These are phyloP conservation scores for Populus ilicifolia DNA, from an alignment of 345 rosid genomes.

Conservation along the genomic window DNA sequence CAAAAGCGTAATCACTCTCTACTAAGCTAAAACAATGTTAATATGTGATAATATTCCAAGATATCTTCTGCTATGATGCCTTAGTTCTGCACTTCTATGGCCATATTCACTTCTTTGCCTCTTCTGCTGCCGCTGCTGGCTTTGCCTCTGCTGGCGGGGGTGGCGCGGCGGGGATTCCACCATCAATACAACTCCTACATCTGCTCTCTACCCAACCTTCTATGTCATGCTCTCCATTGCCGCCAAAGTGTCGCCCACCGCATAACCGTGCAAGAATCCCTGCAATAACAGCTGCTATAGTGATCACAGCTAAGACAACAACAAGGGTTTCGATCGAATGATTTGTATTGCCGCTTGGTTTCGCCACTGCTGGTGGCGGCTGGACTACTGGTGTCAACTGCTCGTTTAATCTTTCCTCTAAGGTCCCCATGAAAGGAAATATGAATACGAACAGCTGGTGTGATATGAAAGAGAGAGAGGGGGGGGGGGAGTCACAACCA, in stretches of 20 bases:
- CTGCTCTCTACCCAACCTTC: constrained; percentile 89
- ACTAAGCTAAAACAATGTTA: background rate
- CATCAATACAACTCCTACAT: constrained; percentile 83
- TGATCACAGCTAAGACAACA: constrained; percentile 79
- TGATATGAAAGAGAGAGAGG: background rate
- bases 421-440: constrained; percentile 12
- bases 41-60: background rate
- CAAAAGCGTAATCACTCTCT: background rate
- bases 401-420: constrained; percentile 26
- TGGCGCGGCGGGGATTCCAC: constrained; percentile 50
- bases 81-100: background rate
- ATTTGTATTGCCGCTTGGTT: constrained; percentile 30
- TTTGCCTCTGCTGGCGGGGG: background rate
- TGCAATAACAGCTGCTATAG: constrained; percentile 59
- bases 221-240: constrained; percentile 63
- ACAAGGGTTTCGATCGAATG: constrained; percentile 73
- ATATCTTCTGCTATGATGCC: background rate
- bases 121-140: constrained; percentile 30
- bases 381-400: constrained; percentile 28
- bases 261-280: constrained; percentile 74
- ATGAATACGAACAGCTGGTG: background rate
- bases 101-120: constrained; percentile 44
- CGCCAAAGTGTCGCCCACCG: constrained; percentile 64
- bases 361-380: constrained; percentile 26
- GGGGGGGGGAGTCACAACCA: background rate